Conservation (phyloP, 179 eudicot species). For the Camellia oleifera region DNA sequence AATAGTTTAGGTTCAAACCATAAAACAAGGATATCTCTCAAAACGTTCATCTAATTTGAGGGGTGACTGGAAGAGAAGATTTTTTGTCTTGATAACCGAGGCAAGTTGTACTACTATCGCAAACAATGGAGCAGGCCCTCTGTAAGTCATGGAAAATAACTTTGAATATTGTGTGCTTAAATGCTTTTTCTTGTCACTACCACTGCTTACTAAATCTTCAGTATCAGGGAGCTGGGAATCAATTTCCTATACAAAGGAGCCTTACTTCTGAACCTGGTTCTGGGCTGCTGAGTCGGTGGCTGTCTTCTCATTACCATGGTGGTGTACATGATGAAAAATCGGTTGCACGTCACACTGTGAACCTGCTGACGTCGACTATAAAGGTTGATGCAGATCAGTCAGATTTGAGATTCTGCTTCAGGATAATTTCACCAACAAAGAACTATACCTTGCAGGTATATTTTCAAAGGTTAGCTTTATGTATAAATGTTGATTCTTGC, state of each 20-base stretch:
- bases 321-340: conserved; percentile 64
- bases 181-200: conserved; percentile 11
- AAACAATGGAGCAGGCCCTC: conserved; percentile 69
- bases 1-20: conserved; percentile 72
- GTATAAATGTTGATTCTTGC: neutral
- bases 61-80: conserved; percentile 88
- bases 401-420: conserved; percentile 87
- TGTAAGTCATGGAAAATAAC: conserved; percentile 40
- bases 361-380: conserved; percentile 81
- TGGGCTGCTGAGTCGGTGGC: conserved; percentile 79
- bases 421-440: conserved; percentile 87
- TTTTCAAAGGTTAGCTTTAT: neutral
- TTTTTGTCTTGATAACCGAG: conserved; percentile 87
- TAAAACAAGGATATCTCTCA: conserved; percentile 83
- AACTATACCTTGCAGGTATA: conserved; percentile 82
- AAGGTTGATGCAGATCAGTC: conserved; percentile 80
- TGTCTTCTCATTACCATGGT: conserved; percentile 69
- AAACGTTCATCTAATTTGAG: conserved; percentile 89
- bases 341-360: conserved; percentile 85
- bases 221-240: conserved; percentile 45
- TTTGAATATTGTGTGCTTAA: neutral
- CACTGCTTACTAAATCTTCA: neutral
- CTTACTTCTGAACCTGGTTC: conserved; percentile 59
- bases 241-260: conserved; percentile 31
- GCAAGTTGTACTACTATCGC: conserved; percentile 86